Evolutionary conservation across 2,329 filamentous ascomycete species (phyloP).

Genomic region (Botrytis pseudocinerea): DNA sequence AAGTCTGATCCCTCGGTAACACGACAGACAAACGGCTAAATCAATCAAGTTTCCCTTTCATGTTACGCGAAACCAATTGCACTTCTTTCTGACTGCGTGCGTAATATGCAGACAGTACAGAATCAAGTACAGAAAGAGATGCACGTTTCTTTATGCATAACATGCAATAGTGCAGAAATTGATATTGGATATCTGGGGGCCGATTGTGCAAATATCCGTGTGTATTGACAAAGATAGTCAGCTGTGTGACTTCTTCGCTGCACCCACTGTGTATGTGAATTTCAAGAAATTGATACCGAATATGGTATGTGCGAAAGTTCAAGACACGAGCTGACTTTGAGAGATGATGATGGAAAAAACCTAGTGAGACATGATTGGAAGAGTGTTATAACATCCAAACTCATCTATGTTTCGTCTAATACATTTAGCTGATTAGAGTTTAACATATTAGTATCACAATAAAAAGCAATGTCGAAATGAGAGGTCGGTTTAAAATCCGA

Average conservation of each 20-base stretch:
- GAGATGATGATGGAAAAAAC: background rate
- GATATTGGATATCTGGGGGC: background rate
- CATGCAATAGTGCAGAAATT: slow-evolving; percentile 10
- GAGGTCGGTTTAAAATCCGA: background rate
- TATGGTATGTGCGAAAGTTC: background rate
- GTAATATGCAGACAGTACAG: slow-evolving; percentile 8
- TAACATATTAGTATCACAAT: background rate
- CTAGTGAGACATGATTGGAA: background rate
- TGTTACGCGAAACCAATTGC: slow-evolving; percentile 10
- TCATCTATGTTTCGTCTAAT: background rate
- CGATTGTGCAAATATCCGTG: background rate
- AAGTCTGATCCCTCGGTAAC: background rate
- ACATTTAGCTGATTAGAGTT: background rate
- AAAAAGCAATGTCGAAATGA: background rate
- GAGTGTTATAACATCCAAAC: background rate
- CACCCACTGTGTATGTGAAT: background rate
- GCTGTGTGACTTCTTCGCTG: background rate
- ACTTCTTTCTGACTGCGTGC: slow-evolving; percentile 3
- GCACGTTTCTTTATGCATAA: slow-evolving; percentile 9
- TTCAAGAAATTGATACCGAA: background rate
- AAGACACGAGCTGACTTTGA: background rate
- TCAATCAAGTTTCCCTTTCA: background rate
- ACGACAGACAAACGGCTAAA: background rate
- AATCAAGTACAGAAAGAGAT: slow-evolving; percentile 11
- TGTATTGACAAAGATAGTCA: background rate